These are phyloP conservation scores for Haplographium delicatum DNA, from an alignment of 495 filamentous ascomycete species.

Conservation along the genomic window DNA sequence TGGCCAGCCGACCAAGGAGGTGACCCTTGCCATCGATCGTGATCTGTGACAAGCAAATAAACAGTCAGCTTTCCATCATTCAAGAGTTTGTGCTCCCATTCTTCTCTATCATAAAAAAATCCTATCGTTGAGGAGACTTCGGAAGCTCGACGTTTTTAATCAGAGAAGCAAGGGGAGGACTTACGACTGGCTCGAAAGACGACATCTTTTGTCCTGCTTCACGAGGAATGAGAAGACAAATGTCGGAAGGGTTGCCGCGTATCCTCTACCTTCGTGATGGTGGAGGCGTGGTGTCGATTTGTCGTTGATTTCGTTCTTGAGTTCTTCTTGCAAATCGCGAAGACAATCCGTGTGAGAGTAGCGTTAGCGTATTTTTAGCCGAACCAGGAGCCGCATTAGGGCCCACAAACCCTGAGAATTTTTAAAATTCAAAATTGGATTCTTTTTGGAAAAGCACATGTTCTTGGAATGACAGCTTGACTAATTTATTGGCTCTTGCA, in stretches of 20 bases:
- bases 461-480: too few species aligned
- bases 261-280: conserved; percentile 28
- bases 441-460: too few species aligned
- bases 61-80: conserved; percentile 14
- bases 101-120: too few species aligned
- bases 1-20: conserved; percentile 97
- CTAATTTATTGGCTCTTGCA: too few species aligned
- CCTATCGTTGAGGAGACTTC: too few species aligned
- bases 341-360: not conserved
- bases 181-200: conserved; percentile 93
- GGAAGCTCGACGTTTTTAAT: too few species aligned
- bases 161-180: too few species aligned
- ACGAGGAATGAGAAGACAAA: conserved; percentile 29
- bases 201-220: conserved; percentile 83
- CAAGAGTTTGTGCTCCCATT: too few species aligned
- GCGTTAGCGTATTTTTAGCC: too few species aligned
- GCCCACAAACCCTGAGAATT: too few species aligned
- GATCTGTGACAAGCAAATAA: conserved; percentile 54
- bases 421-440: too few species aligned
- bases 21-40: conserved; percentile 99
- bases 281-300: conserved; percentile 25
- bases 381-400: too few species aligned
- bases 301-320: conserved; percentile 21
- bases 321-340: conserved; percentile 12
- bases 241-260: conserved; percentile 31